phyloP scores from a whole-genome alignment of 768 basidiomycete species.

The Boletus pseudopeckii region DNA sequence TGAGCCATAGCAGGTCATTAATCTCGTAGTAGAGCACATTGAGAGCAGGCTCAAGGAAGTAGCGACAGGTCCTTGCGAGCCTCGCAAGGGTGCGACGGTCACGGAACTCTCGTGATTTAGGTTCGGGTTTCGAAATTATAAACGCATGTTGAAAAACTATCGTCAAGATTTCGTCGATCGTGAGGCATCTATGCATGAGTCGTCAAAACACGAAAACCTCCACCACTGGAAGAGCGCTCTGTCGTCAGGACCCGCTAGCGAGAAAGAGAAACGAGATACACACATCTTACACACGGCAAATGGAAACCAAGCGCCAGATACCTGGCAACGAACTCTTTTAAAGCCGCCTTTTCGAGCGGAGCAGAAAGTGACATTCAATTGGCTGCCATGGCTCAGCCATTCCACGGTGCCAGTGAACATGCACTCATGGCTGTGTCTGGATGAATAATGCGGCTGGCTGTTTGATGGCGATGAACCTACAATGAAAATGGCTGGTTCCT shows the following conservation, averaged over 20 bases:
- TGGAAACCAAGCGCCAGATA: slow-evolving; percentile 10
- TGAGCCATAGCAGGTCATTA: slow-evolving; percentile 30
- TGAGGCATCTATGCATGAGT: slow-evolving; percentile 34
- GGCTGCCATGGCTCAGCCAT: slow-evolving; percentile 1
- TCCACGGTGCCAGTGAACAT: neutral
- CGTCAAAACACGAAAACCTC: slow-evolving; percentile 11
- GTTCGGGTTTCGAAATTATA: slow-evolving; percentile 26
- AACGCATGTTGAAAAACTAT: slow-evolving; percentile 31
- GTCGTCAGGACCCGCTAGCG: neutral
- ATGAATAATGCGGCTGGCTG: slow-evolving; percentile 19
- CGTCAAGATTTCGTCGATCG: slow-evolving; percentile 33
- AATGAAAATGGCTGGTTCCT: slow-evolving; percentile 18
- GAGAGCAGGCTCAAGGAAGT: slow-evolving; percentile 33
- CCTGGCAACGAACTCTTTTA: slow-evolving; percentile 1
- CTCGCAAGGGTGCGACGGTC: slow-evolving; percentile 31
- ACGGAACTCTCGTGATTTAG: slow-evolving; percentile 27
- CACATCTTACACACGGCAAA: slow-evolving; percentile 25
- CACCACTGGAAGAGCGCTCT: slow-evolving; percentile 7
- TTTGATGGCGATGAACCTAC: slow-evolving; percentile 1
- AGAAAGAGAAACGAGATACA: neutral
- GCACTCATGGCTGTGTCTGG: slow-evolving; percentile 13
- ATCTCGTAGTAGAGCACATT: slow-evolving; percentile 32
- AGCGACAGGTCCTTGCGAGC: slow-evolving; percentile 31
- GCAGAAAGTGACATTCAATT: slow-evolving; percentile 5
- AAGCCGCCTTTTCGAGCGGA: slow-evolving; percentile 23